phyloP scores from a whole-genome alignment of 768 basidiomycete genomes.

The Leccinellum rugosiceps region DNA sequence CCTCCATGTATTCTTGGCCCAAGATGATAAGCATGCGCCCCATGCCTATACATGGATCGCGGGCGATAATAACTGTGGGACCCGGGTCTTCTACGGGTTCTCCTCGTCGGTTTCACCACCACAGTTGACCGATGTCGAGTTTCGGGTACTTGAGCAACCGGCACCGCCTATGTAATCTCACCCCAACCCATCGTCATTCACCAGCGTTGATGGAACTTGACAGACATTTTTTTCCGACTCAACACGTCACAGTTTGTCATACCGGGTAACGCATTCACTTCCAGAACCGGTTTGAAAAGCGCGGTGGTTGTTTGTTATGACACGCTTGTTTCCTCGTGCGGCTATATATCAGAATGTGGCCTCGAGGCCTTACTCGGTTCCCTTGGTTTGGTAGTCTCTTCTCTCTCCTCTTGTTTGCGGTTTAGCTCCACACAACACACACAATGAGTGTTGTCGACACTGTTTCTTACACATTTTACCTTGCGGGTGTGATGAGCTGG shows the following conservation, averaged over 20 bases:
- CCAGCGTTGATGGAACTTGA: neutral
- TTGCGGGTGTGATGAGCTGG: slow-evolving; percentile 14
- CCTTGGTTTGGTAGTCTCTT: slow-evolving; percentile 22
- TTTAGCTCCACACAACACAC: neutral
- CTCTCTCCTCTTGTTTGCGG: neutral
- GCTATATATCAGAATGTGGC: slow-evolving; percentile 1
- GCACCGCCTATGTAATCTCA: neutral
- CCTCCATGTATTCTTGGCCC: neutral
- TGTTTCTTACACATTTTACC: slow-evolving; percentile 8
- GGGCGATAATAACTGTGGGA: neutral
- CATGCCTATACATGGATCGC: neutral
- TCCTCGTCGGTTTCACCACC: neutral
- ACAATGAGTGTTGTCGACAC: slow-evolving; percentile 14
- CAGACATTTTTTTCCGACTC: neutral
- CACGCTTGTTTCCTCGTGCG: neutral
- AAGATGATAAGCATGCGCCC: neutral
- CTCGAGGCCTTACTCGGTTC: neutral
- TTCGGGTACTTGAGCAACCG: neutral
- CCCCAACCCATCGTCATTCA: neutral
- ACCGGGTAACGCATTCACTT: neutral
- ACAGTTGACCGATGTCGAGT: neutral
- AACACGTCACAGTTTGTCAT: neutral
- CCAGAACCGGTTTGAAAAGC: neutral
- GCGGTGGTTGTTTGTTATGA: neutral
- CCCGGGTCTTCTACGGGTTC: neutral